Base-by-base conservation (phyloP, 192 early-diverging fungal species). In the Rhizophagus prolifer region DNA sequence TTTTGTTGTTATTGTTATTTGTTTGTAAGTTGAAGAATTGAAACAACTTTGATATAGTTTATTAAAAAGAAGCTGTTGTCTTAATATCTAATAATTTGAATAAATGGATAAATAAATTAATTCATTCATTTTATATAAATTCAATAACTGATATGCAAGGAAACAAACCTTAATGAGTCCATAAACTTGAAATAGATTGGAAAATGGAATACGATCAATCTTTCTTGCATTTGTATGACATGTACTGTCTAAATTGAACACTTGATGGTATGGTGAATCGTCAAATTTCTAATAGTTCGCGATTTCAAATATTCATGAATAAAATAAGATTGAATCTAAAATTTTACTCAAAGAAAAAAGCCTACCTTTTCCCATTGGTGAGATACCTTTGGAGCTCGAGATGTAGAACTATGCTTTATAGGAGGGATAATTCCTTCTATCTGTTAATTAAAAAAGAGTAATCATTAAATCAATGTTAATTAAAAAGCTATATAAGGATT, bases 171-270 rank as follows among this genome's bases (percentile, higher is more conserved):
- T 66, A 19, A 58, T 67, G 21, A 67, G 21, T 2, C 30, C 46
- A 41, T 31, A 67, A 58, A 76, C 3, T 50, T 76, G 63, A 67
- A 31, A 7, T 54, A 41, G 44, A 23, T 67, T 14, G 2, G 38
- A 54, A 41, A 76, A 76, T 58, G 74, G 74, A 67, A 76, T 31
- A 30, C 74, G 74, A 10, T 67, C 63, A 76, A 76, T 76, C 58
- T 31, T 76, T 58, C 50, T 65, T n/a, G 74, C 62, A 58, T 36
- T 58, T 23, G 74, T 76, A n/a, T 19, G 9, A 38, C 9, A n/a
- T 21, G 10, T 23, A 16, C 6, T 76, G 13, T 65, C 64, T 28
- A 58, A 54, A 31, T 9, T 28, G 34, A 67, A 76, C 1, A 65
- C 25, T 34, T 76, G 74, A 23, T 23, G 2, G 41, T 61, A 64